Conservation (phyloP, 805 yeast species). For the Hanseniaspora nectarophila region DNA sequence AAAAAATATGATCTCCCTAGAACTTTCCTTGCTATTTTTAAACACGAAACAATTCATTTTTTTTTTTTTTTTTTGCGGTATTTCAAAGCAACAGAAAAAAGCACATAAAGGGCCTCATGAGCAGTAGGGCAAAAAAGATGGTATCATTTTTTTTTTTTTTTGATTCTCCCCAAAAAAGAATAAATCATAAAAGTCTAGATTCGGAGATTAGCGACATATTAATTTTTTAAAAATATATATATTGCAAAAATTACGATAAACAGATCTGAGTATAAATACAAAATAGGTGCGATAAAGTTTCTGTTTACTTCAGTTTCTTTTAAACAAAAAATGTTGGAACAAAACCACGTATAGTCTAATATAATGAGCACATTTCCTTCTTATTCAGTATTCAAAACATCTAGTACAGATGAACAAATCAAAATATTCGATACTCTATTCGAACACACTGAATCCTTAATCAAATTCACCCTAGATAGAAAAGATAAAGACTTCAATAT, state of each 20-base stretch:
- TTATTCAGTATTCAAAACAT: conserved; percentile 9
- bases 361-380: background rate
- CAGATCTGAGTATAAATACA: background rate
- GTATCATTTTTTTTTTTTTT: no score
- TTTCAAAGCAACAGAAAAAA: no score
- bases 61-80: no score
- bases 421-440: conserved; percentile 18
- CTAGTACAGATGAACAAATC: conserved; percentile 14
- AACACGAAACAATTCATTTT: no score
- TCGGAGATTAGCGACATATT: background rate
- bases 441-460: conserved; percentile 21
- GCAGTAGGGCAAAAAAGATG: no score
- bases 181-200: no score
- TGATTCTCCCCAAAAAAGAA: background rate
- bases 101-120: no score
- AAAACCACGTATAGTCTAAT: background rate
- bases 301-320: no score
- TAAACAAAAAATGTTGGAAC: background rate
- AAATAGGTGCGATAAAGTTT: no score
- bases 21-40: no score
- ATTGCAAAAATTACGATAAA: background rate
- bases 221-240: no score
- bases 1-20: no score
- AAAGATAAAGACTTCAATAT: conserved; percentile 15
- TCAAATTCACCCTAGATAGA: conserved; percentile 16